Conservation (phyloP, 371 early-diverging fungal species). For the Fennellomyces sp. region DNA sequence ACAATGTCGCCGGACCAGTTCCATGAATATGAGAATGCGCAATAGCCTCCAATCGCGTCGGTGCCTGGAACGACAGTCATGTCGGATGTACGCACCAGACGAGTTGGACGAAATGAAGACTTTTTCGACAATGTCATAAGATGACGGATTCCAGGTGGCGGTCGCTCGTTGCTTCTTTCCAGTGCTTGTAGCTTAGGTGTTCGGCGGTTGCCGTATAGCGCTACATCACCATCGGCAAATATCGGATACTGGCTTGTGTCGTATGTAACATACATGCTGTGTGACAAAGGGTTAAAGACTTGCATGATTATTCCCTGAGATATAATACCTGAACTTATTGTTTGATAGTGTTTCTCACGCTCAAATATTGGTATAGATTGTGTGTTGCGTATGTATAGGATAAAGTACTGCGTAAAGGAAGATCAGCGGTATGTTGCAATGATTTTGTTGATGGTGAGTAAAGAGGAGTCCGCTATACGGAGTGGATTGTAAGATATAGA, state of each 20-base stretch:
- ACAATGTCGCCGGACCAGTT: slow-evolving; percentile 1
- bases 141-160: slow-evolving; percentile 1
- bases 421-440: no score
- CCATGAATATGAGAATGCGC: neutral
- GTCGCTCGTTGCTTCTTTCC: neutral
- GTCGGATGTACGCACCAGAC: neutral
- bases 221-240: neutral
- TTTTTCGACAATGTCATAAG: neutral
- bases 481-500: no score
- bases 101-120: neutral
- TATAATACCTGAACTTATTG: no score
- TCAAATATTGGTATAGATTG: no score
- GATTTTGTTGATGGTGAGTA: no score
- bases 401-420: no score
- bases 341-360: no score
- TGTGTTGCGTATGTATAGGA: no score
- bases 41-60: neutral
- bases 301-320: no score
- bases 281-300: no score
- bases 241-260: neutral
- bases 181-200: neutral
- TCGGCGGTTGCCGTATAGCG: neutral
- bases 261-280: neutral
- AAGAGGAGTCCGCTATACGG: no score
- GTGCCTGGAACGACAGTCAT: neutral